Evolutionary conservation across 768 basidiomycete genomes (phyloP).

Genomic region (Podaxis sp.): DNA sequence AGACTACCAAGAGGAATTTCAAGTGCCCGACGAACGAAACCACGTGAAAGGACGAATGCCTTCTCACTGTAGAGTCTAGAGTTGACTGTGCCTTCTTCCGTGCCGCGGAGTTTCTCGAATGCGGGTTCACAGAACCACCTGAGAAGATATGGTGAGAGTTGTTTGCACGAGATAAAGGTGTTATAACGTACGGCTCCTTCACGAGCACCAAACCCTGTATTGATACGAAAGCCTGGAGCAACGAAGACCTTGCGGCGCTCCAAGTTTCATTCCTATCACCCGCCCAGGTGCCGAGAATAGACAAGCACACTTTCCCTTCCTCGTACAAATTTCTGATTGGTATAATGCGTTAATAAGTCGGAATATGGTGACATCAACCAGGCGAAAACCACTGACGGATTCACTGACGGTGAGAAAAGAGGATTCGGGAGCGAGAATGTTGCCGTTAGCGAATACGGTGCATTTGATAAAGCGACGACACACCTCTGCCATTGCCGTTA

Average conservation of each 20-base stretch:
- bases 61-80: slow-evolving; percentile 93
- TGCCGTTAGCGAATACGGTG: slow-evolving; percentile 9
- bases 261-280: slow-evolving; percentile 87
- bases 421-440: background rate
- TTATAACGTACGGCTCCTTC: slow-evolving; percentile 73
- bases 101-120: slow-evolving; percentile 88
- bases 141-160: slow-evolving; percentile 8
- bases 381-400: slow-evolving; percentile 53
- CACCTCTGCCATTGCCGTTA: slow-evolving; percentile 86
- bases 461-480: slow-evolving; percentile 15
- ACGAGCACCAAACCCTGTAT: slow-evolving; percentile 93
- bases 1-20: slow-evolving; percentile 72
- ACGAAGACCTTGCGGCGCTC: slow-evolving; percentile 78
- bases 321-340: slow-evolving; percentile 78
- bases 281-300: slow-evolving; percentile 88
- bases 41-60: slow-evolving; percentile 85
- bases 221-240: slow-evolving; percentile 89
- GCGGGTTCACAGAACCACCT: slow-evolving; percentile 93
- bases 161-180: background rate
- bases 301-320: slow-evolving; percentile 92
- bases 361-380: background rate
- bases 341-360: background rate
- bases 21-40: slow-evolving; percentile 86
- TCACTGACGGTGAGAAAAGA: slow-evolving; percentile 39
- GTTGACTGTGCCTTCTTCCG: slow-evolving; percentile 85